These are phyloP conservation scores for Coleophoma crateriformis DNA, from an alignment of 2,329 filamentous ascomycete genomes.

Conservation along the genomic window DNA sequence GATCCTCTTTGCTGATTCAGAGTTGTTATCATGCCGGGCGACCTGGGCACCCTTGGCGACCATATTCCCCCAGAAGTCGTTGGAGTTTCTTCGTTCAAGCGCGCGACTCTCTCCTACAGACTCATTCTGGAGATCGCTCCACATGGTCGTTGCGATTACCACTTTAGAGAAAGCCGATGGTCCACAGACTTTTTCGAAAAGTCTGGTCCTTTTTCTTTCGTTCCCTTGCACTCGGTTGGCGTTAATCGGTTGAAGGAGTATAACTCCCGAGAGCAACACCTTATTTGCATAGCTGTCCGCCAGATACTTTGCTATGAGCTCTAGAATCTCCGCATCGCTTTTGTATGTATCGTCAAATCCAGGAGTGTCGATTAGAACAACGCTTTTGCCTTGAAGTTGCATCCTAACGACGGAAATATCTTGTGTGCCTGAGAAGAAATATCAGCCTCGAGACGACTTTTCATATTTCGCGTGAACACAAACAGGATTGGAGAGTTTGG, in stretches of 20 bases:
- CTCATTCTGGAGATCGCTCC: constrained; percentile 19
- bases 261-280: constrained; percentile 25
- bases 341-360: constrained; percentile 33
- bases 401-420: constrained; percentile 13
- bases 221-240: constrained; percentile 28
- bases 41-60: constrained; percentile 1
- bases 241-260: constrained; percentile 30
- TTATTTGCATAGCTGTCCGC: neutral
- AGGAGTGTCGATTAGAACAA: constrained; percentile 27
- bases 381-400: neutral
- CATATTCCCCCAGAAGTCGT: constrained; percentile 6
- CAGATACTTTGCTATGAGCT: constrained; percentile 27
- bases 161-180: constrained; percentile 26
- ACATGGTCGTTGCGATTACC: constrained; percentile 32
- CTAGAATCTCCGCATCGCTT: constrained; percentile 31
- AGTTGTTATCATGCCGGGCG: neutral
- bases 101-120: constrained; percentile 11
- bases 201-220: constrained; percentile 25
- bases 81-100: constrained; percentile 8
- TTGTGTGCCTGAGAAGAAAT: neutral
- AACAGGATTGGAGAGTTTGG: constrained; percentile 25
- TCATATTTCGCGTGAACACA: neutral
- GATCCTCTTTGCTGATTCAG: too few relatives aligned
- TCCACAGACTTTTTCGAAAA: constrained; percentile 35
- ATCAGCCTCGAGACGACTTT: neutral